Base-by-base conservation (phyloP, 2,329 filamentous ascomycete species). In the Aureobasidium sp. region DNA sequence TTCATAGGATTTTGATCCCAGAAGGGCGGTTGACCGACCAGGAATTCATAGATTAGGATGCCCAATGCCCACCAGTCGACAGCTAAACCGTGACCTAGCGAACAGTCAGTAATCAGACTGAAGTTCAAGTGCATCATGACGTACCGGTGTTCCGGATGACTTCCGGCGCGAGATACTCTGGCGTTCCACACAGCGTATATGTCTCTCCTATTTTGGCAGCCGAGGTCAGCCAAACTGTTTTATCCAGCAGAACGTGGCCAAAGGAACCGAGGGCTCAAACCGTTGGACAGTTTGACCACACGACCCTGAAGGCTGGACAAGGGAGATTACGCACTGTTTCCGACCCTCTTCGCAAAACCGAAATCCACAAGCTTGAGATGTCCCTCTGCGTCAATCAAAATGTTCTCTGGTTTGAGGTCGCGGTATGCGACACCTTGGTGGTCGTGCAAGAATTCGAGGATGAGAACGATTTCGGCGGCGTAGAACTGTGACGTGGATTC, bases 51-150 rank as follows among this genome's bases (percentile, higher is more conserved):
- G 63, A 93, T 86, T 62, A 94, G 75, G 67, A 93, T 91, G 29
- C 90, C 90, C 67, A 94, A 80, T 0, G 90, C 89, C 90, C 90
- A 93, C 89, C 89, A 93, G 77, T 93, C 89, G 39, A 93, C 89
- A 15, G 89, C 88, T 51, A 82, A 81, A 59, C 84, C 84, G 68
- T 87, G 84, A 26, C 84, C 82, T 73, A 74, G 8, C 61, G 8
- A 10, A 27, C 66, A 34, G 26, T 60, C 20, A 50, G 20, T 23
- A 29, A 8, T 5, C 15, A 12, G 46, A 17, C 9, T 15, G 34
- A 23, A 42, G 20, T 3, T 39, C 9, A 5, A 42, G 23, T 23
- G 23, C 12, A 34, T 12, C 5, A 26, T 50, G 57, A 56, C 64
- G 36, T 69, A 75, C 88, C 89, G 71, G 90, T 91, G 72, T 90